Percentiles rank a stretch among this genome's conserved stretches.
Evolutionary conservation across 2,329 filamentous ascomycete species (phyloP).

Genomic region (Waltergamsia citrina): DNA sequence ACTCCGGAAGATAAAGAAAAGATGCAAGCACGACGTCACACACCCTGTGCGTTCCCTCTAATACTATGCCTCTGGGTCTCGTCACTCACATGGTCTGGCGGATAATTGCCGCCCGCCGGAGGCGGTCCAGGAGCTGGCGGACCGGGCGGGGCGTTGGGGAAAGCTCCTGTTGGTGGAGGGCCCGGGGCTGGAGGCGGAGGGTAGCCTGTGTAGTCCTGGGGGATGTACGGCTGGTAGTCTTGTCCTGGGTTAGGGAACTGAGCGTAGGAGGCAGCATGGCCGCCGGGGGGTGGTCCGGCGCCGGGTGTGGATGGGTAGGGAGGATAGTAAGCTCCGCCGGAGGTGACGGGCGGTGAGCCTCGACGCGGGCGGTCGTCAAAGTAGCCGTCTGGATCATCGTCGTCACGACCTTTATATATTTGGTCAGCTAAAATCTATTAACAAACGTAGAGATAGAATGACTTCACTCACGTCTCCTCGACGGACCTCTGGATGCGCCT

Average conservation of each 20-base stretch:
- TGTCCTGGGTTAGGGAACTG: slow-evolving; percentile 25
- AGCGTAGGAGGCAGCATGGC: slow-evolving; percentile 17
- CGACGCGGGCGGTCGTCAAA: slow-evolving; percentile 22
- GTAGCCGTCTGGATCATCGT: slow-evolving; percentile 23
- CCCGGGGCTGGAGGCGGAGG: slow-evolving; percentile 17
- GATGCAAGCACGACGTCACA: slow-evolving; percentile 19
- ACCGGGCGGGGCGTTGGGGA: slow-evolving; percentile 17
- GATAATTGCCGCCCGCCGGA: slow-evolving; percentile 18
- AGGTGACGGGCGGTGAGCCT: slow-evolving; percentile 38
- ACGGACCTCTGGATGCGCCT: too few species aligned
- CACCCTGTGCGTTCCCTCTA: slow-evolving; percentile 25
- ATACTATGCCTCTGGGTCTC: slow-evolving; percentile 16
- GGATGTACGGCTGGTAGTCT: slow-evolving; percentile 31
- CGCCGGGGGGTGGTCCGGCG: slow-evolving; percentile 6
- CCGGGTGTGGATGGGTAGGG: slow-evolving; percentile 24
- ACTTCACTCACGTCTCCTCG: neutral
- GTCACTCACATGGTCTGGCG: slow-evolving; percentile 35
- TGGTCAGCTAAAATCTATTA: slow-evolving; percentile 7
- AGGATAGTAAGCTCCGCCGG: slow-evolving; percentile 40
- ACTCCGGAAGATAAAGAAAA: slow-evolving; percentile 3
- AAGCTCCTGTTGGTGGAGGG: slow-evolving; percentile 14
- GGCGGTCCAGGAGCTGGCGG: slow-evolving; percentile 22
- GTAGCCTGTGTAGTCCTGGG: slow-evolving; percentile 31
- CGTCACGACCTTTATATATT: slow-evolving; percentile 20
- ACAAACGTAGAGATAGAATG: neutral